Base-by-base conservation (phyloP, 352 stramenopile genomes). In the Phytophthora citricola region DNA sequence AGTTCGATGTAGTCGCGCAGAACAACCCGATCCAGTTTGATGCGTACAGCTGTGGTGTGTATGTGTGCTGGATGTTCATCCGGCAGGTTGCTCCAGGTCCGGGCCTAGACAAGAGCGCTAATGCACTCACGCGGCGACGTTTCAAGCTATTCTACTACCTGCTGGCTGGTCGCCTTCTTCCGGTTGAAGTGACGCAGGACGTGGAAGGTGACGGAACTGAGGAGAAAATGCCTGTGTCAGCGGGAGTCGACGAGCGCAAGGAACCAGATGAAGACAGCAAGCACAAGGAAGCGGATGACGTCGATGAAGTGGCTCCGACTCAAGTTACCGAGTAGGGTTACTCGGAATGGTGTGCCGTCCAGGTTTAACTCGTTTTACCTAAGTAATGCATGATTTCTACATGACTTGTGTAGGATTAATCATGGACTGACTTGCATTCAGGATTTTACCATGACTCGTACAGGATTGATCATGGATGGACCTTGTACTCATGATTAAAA, bases 11-110 rank as follows among this genome's bases (percentile, higher is more conserved):
- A 5, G 31, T 69, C 0, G 2, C 54, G 4, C 29, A 54, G 15
- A 60, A 64, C 6, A 69, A 58, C 41, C 59, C 59, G 2, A 58
- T 66, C 27, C 59, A 66, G 26, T 57, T 53, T 10, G 54, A 74
- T 22, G n/a, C 8, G 1, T 66, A 49, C 15, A 74, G 59, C 49
- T 74, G 66, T 43, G 66, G 54, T 0, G 41, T 69, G 7, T 69
- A 53, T 26, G 43, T 69, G 0, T 54, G 58, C 54, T 65, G 55
- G 47, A 59, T 52, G 49, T 69, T 74, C 14, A 58, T 60, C 10
- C 47, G 58, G 1, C 40, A 32, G 1, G 48, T 61, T 2, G 17
- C 58, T 2, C 34, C 45, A 9, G 47, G 47, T 5, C 6, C 39
- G 0, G 20, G 24, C 0, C 6, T 14, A 0, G 65, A 68, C 12